Percentiles rank a stretch among this genome's conserved stretches.
These are phyloP conservation scores for Hymenoscyphus scutula DNA, from an alignment of 2,329 filamentous ascomycete genomes.

Conservation along the genomic window DNA sequence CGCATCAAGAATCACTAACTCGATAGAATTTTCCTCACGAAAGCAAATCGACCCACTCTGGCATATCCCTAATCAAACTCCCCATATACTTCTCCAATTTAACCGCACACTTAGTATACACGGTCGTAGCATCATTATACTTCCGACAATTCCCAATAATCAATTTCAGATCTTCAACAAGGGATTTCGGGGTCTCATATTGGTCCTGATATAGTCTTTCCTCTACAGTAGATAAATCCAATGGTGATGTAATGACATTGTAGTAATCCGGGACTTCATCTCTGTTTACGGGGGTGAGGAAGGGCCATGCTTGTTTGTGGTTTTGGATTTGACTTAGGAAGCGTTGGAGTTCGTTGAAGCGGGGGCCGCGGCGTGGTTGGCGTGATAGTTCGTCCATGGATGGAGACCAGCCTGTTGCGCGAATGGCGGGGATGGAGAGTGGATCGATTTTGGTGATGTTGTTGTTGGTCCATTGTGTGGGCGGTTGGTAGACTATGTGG, in stretches of 20 bases:
- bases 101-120: conserved; percentile 9
- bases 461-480: conserved; percentile 73
- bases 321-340: conserved; percentile 94
- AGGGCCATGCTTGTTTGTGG: conserved; percentile 89
- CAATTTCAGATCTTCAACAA: conserved; percentile 81
- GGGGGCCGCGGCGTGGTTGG: conserved; percentile 90
- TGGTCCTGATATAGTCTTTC: conserved; percentile 89
- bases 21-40: too few species aligned
- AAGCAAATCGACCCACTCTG: background rate
- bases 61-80: conserved; percentile 6
- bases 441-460: conserved; percentile 76
- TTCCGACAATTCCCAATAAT: conserved; percentile 87
- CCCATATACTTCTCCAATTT: conserved; percentile 8
- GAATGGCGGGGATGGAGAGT: conserved; percentile 83
- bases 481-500: conserved; percentile 81
- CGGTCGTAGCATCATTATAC: conserved; percentile 7
- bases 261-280: conserved; percentile 98
- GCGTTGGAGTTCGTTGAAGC: conserved; percentile 90
- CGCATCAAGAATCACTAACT: too few species aligned
- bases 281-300: conserved; percentile 86
- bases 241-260: conserved; percentile 94
- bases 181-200: conserved; percentile 88
- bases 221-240: conserved; percentile 96
- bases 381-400: conserved; percentile 97
- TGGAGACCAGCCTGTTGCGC: conserved; percentile 87